Evolutionary conservation across 1,284 basidiomycete genomes (phyloP), one percentile per base, ranked within the genome.

Genomic region (Vanrija pseudolonga): DNA sequence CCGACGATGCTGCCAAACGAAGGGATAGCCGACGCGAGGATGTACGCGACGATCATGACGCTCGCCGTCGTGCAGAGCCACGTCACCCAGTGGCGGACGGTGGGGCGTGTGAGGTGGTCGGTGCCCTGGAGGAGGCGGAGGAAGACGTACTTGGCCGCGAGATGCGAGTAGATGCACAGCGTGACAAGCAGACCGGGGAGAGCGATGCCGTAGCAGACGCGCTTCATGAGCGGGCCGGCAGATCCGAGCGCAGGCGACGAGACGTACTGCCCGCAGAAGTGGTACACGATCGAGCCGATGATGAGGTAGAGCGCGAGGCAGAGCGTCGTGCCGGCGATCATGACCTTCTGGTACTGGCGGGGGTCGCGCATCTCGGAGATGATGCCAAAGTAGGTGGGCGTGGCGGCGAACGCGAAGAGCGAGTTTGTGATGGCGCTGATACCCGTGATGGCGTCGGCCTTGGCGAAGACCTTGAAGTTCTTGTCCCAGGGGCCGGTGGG

Each of bases 291-390:
- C 2, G 15, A 15, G 18, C 46, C 52, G 28, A 48, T 28, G 7
- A 32, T 19, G n/a, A 32, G 12, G 32, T 32, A 32, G 32, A 32
- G 32, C 12, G 32, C 32, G 12, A 32, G 32, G 32, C 32, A 32
- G 12, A 32, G 32, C 12, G 32, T 32, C 32, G 32, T 32, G 32
- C 32, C 56, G 37, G 61, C 52, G 55, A 69, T 58, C 45, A 68
- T 51, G 32, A 26, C 22, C 14, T 60, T 61, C 40, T 60, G 66
- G 59, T 59, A 68, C 15, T 58, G 42, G n/a, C 51, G 48, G 2
- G 68, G 71, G 42, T 69, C 51, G 17, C 62, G 49, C 71, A 76
- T 74, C 54, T 76, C 74, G 11, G 70, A 51, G 14, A 66, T 61
- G 47, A 74, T 59, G 23, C 59, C 55, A 39, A 73, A 63, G 62